Evolutionary conservation across 2,329 filamentous ascomycete species (phyloP).

Genomic region (Epichloe uncinata): DNA sequence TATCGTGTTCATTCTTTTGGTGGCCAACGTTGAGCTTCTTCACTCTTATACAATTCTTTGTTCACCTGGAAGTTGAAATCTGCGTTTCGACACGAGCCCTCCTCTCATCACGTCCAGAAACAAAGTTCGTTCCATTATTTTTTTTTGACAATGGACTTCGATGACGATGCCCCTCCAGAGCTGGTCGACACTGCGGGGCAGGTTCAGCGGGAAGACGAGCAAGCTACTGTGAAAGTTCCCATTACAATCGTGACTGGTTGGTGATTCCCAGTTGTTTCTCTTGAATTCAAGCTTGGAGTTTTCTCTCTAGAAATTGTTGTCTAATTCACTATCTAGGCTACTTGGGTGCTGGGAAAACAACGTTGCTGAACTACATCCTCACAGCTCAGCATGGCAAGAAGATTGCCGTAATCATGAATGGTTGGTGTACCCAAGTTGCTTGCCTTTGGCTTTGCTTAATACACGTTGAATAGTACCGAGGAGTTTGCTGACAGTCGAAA

Average conservation of each 20-base stretch:
- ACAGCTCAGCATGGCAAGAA: slow-evolving; percentile 94
- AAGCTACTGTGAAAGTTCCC: slow-evolving; percentile 54
- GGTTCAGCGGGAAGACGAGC: slow-evolving; percentile 25
- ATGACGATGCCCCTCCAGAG: slow-evolving; percentile 55
- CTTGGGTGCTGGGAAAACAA: slow-evolving; percentile 90
- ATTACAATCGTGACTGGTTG: slow-evolving; percentile 74
- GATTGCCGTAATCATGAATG: slow-evolving; percentile 95
- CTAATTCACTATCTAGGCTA: slow-evolving; percentile 49
- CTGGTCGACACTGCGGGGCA: slow-evolving; percentile 35
- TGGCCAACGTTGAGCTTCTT: too few relatives aligned
- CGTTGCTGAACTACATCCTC: slow-evolving; percentile 87
- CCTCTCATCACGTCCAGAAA: background rate
- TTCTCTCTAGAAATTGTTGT: background rate
- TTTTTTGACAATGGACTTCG: slow-evolving; percentile 38
- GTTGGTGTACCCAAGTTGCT: slow-evolving; percentile 18
- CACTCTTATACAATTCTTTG: background rate
- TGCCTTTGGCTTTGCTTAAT: background rate
- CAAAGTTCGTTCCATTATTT: background rate
- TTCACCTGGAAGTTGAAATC: background rate
- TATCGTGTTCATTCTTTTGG: background rate
- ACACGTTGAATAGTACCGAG: background rate
- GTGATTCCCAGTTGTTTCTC: background rate
- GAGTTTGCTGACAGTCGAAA: background rate
- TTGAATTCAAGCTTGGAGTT: background rate
- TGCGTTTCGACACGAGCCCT: background rate